phyloP scores from a whole-genome alignment of 2,329 filamentous ascomycete genomes.

The Clarireedia sp. region DNA sequence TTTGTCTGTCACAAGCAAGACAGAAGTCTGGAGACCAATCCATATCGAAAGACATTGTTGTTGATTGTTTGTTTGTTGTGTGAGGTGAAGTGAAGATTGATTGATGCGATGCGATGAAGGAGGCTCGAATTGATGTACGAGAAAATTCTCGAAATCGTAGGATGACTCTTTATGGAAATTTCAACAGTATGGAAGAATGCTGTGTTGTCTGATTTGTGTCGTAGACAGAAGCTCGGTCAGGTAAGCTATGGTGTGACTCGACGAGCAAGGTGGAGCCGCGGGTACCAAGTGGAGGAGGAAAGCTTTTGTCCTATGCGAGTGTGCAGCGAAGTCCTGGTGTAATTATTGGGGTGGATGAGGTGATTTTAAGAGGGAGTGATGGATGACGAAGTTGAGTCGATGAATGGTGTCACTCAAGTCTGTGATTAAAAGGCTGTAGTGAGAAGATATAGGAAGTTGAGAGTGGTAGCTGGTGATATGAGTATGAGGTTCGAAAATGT shows the following conservation, averaged over 20 bases:
- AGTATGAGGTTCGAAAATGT: background rate
- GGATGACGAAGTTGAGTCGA: slow-evolving; percentile 9
- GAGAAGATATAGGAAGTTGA: background rate
- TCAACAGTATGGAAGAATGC: slow-evolving; percentile 2
- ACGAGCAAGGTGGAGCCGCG: slow-evolving; percentile 23
- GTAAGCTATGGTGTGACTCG: slow-evolving; percentile 26
- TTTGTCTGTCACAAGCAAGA: slow-evolving; percentile 87
- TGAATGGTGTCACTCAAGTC: slow-evolving; percentile 13
- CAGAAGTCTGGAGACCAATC: slow-evolving; percentile 86
- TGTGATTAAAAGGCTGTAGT: background rate
- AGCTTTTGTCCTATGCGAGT: slow-evolving; percentile 1
- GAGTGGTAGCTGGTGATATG: background rate
- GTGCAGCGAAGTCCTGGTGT: slow-evolving; percentile 15
- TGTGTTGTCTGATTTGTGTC: slow-evolving; percentile 13
- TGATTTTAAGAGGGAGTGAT: slow-evolving; percentile 11
- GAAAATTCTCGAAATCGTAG: background rate
- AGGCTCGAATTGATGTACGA: background rate
- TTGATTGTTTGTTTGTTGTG: slow-evolving; percentile 9
- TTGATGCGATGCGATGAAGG: background rate
- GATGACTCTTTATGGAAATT: slow-evolving; percentile 9
- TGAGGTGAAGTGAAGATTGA: slow-evolving; percentile 1
- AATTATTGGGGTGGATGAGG: slow-evolving; percentile 16
- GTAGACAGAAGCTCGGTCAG: slow-evolving; percentile 12
- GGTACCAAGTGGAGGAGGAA: slow-evolving; percentile 13
- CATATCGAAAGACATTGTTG: slow-evolving; percentile 29